Base-by-base conservation (phyloP, 768 basidiomycete species). In the Lactifluus rugatus region DNA sequence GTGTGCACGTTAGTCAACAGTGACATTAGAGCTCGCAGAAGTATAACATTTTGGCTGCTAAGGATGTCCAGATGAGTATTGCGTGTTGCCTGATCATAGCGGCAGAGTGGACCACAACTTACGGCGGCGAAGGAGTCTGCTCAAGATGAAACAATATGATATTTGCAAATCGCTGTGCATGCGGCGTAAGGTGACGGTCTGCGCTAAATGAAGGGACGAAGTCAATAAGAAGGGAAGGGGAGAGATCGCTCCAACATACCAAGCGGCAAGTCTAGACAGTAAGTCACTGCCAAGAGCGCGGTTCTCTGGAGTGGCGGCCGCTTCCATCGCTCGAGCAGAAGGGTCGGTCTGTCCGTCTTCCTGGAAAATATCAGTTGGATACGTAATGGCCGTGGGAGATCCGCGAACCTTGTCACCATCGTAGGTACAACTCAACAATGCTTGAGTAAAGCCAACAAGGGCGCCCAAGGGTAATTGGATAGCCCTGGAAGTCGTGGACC, bases 401-500 rank as follows among this genome's bases (percentile, higher is more conserved):
- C 31, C 32, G 36, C 42, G 21, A 57, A 78, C 79, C 66, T 73
- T 70, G 19, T 79, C 80, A 51, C 26, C 31, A 10, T 83, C 78
- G 17, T 52, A 64, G 10, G 76, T 74, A 42, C 70, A 81, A 68
- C 66, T 71, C 68, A 66, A 64, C 17, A 91, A 71, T 9, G 78
- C 74, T 25, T 72, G 66, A 25, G 76, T 74, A 32, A 90, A 77
- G 45, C 77, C 75, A 13, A 78, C 74, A 17, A 90, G 64, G 39
- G 73, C 66, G 4, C 87, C 89, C n/a, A 88, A 64, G 0, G 90
- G 88, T 9, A 92, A 66, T 61, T 78, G 75, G 0, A 92, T 81
- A 17, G 86, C 81, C 9, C 89, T 80, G 45, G 77, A 74, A 2
- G 76, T 74, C 2, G 76, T 69, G 13, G 82, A 72, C 47, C 86